These are phyloP conservation scores for Quercus bicolor DNA, from an alignment of 306 rosid genomes.

Conservation along the genomic window DNA sequence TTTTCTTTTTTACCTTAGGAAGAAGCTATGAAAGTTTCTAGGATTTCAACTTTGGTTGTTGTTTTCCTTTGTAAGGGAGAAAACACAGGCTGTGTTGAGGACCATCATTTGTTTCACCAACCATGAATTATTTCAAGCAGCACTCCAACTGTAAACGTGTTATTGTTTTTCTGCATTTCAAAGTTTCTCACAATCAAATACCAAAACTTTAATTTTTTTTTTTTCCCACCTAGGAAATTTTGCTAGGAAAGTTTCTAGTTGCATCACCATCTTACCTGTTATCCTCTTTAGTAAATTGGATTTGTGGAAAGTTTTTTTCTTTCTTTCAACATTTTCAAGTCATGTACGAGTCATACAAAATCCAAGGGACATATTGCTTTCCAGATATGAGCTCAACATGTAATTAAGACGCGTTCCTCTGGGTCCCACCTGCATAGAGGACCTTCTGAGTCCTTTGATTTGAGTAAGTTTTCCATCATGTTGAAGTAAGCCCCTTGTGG, in stretches of 20 bases:
- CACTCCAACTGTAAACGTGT: conserved; percentile 44
- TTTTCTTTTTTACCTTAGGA: conserved; percentile 13
- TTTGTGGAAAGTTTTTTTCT: too few relatives aligned
- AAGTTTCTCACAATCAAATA: not conserved
- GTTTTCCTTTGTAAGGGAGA: conserved; percentile 22
- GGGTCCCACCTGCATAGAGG: too few relatives aligned
- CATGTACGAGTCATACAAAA: too few relatives aligned
- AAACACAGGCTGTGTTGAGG: conserved; percentile 7
- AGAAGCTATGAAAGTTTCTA: not conserved
- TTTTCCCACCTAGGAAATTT: not conserved
- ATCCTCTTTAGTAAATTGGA: not conserved
- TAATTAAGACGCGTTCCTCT: too few relatives aligned
- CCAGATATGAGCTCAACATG: too few relatives aligned
- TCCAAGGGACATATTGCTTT: too few relatives aligned
- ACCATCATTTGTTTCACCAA: conserved; percentile 42
- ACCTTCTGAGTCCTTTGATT: not conserved
- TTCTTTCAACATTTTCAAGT: too few relatives aligned
- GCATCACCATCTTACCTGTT: conserved; percentile 12
- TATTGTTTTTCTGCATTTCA: conserved; percentile 8
- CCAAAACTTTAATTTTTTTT: not conserved
- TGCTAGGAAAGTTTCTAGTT: not conserved
- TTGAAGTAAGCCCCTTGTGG: not conserved
- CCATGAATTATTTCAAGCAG: conserved; percentile 31
- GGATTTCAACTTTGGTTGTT: conserved; percentile 12
- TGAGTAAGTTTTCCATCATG: not conserved